Evolutionary conservation across 2,329 filamentous ascomycete genomes (phyloP).

Genomic region (Fusarium sp.): DNA sequence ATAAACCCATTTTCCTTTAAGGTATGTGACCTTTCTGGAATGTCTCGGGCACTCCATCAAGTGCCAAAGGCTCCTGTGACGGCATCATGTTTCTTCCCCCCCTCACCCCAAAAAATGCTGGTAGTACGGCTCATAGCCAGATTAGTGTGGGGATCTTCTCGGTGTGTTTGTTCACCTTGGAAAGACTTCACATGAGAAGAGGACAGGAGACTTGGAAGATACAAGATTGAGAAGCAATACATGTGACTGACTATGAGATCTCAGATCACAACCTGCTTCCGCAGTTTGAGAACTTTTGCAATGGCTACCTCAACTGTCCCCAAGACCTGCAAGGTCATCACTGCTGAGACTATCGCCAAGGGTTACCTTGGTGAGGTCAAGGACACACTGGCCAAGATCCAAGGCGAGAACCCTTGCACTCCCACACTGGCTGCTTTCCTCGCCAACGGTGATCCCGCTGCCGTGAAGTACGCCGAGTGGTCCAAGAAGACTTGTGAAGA

Average conservation of each 20-base stretch:
- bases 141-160: slow-evolving; percentile 35
- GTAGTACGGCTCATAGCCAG: slow-evolving; percentile 24
- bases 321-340: slow-evolving; percentile 90
- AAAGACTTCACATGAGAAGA: not conserved
- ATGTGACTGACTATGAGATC: slow-evolving; percentile 19
- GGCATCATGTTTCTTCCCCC: slow-evolving; percentile 1
- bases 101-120: slow-evolving; percentile 11
- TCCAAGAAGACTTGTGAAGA: slow-evolving; percentile 96
- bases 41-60: slow-evolving; percentile 14
- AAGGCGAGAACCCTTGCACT: slow-evolving; percentile 62
- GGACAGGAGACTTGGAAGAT: not conserved
- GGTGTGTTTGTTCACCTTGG: slow-evolving; percentile 22
- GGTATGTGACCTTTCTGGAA: slow-evolving; percentile 17
- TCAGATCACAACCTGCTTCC: slow-evolving; percentile 14
- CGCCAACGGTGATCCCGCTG: slow-evolving; percentile 90
- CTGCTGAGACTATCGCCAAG: slow-evolving; percentile 88
- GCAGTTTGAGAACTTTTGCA: slow-evolving; percentile 18
- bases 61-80: slow-evolving; percentile 12
- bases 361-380: slow-evolving; percentile 80
- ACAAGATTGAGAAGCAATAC: not conserved
- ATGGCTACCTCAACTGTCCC: slow-evolving; percentile 53
- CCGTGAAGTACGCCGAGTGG: slow-evolving; percentile 95
- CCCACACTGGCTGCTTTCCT: slow-evolving; percentile 91
- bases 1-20: slow-evolving; percentile 4
- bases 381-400: slow-evolving; percentile 76